phyloP scores from a whole-genome alignment of 106 monocot species.

The Acanthochlamys bracteata region DNA sequence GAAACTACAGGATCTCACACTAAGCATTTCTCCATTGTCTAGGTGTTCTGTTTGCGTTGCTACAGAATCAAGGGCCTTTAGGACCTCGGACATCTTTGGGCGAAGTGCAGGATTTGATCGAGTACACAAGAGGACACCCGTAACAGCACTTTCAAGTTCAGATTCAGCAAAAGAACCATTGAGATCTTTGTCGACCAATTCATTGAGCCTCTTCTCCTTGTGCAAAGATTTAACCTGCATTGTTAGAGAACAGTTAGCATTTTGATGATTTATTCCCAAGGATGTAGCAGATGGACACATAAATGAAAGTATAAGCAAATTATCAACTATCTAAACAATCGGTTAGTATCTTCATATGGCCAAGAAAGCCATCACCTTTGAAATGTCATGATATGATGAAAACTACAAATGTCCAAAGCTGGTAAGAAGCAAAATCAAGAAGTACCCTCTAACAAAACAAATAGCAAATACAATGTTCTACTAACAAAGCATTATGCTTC shows the following conservation, averaged over 20 bases:
- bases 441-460: no score
- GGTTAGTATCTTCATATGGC: no score
- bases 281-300: neutral
- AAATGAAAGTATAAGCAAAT: neutral
- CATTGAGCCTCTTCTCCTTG: conserved; percentile 53
- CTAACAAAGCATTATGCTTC: no score
- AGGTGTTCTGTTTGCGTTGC: conserved; percentile 18
- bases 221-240: conserved; percentile 58
- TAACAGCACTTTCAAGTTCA: conserved; percentile 67
- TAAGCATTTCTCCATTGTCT: conserved; percentile 23
- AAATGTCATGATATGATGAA: no score
- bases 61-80: conserved; percentile 49
- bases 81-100: conserved; percentile 81
- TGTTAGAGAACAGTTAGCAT: neutral
- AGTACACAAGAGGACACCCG: conserved; percentile 59
- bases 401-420: no score
- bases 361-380: no score
- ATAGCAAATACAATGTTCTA: no score
- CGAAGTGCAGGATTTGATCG: conserved; percentile 56
- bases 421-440: no score
- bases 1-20: conserved; percentile 38
- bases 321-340: neutral
- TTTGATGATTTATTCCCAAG: neutral
- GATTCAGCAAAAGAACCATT: conserved; percentile 29
- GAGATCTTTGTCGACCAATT: conserved; percentile 58